A percentile compares a stretch with the other conserved stretches of the same genome.
phyloP scores from a whole-genome alignment of 805 yeast species.

The Metschnikowia baotianmanensis region DNA sequence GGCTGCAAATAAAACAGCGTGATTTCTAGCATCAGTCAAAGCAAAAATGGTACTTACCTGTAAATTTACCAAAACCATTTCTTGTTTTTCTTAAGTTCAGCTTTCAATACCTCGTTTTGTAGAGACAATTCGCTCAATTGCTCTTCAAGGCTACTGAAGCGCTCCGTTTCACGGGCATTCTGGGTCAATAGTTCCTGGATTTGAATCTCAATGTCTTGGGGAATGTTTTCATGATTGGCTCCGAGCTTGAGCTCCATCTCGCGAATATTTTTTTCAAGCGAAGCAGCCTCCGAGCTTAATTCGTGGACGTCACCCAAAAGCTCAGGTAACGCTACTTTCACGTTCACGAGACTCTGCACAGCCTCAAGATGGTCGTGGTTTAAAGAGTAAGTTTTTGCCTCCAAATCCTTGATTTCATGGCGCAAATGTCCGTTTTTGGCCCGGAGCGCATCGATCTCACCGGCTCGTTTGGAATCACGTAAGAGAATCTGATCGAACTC shows the following conservation, averaged over 20 bases:
- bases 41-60: too few species aligned
- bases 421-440: constrained; percentile 69
- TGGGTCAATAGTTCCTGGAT: constrained; percentile 34
- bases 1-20: background rate
- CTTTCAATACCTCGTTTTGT: constrained; percentile 26
- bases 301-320: constrained; percentile 72
- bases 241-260: constrained; percentile 43
- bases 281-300: constrained; percentile 44
- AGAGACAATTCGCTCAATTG: constrained; percentile 27
- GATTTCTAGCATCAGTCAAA: background rate
- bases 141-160: constrained; percentile 38
- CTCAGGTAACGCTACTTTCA: constrained; percentile 72
- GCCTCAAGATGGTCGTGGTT: constrained; percentile 82
- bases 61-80: constrained; percentile 29
- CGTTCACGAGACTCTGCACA: constrained; percentile 83
- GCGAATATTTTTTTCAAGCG: constrained; percentile 28
- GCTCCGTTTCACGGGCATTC: constrained; percentile 40
- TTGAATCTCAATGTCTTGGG: constrained; percentile 35
- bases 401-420: constrained; percentile 69
- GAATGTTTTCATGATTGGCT: constrained; percentile 26
- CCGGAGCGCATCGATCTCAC: constrained; percentile 57
- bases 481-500: constrained; percentile 76
- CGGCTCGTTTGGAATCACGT: constrained; percentile 61
- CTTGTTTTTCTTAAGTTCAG: constrained; percentile 23
- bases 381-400: constrained; percentile 62